Evolutionary conservation across 345 rosid species (phyloP), one percentile per base, ranked within the genome.

Genomic region (Brassica incana): DNA sequence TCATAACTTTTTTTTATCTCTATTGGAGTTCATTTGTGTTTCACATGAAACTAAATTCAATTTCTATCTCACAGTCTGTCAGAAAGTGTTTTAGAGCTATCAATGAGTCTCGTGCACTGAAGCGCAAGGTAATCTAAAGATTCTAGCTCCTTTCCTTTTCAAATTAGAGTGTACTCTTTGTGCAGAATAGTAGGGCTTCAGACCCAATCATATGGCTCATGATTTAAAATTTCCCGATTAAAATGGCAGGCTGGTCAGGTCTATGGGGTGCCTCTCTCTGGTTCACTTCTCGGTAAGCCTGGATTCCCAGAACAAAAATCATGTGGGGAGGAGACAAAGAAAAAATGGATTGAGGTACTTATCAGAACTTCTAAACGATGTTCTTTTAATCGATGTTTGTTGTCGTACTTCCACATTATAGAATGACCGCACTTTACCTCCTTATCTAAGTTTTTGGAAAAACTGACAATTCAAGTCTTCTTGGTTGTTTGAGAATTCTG

Each of bases 191-290:
- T 38, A 38, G 45, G 10, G 45, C 8, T 38, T 8, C 45, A 38
- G 45, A 38, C 65, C 80, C 69, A 65, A 58, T 58, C 69, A 66
- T 35, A 30, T 76, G 23, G 27, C 25, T 23, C 65, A 52, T 73
- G 64, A 60, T 56, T 65, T 48, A 20, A 1, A 10, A 12, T 74
- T 11, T 2, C 33, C 68, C 15, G 38, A 64, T 30, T 30, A 67
- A 80, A 63, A 75, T 86, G 82, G 73, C 83, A 96, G 99, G 99
- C 97, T 85, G 99, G 99, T 65, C 99, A 93, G 84, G 94, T 93
- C 52, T 93, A 96, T 81, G 99, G 94, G n/a, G 92, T 91, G 75
- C 93, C 99, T 77, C 95, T 96, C 76, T 85, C 90, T 80, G 97
- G 95, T 74, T 67, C 92, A 60, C 88, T 93, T 43, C 80, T 96